Evolutionary conservation across 2,329 filamentous ascomycete genomes (phyloP), one percentile per base, ranked within the genome.

Genomic region (Pestalotiopsis sp.): DNA sequence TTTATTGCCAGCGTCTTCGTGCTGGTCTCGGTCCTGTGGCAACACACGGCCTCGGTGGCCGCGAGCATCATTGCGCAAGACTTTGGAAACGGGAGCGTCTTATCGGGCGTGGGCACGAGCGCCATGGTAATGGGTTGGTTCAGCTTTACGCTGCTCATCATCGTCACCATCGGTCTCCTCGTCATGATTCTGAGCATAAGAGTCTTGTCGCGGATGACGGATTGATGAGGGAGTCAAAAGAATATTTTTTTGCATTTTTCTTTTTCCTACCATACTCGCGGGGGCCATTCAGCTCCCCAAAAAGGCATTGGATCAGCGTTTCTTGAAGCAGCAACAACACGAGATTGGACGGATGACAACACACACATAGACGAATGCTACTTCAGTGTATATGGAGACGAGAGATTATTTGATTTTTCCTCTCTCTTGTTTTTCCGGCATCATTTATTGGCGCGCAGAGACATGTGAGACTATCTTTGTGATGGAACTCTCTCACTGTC

Each of bases 61-160:
- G 96, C 96, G 24, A 94, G 94, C 69, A 92, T 97, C 71, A 94
- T 99, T 71, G 94, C 94, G 1, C 71, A 75, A 17, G 74, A 81
- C 39, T 78, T 82, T 57, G 77, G 78, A 24, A 75, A 79, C 44
- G 79, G 80, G 3, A 75, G 75, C 20, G 76, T 82, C 24, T 56
- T 70, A 38, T 79, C 78, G 0, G 75, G 81, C 1, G 71, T 73
- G 2, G 76, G 78, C 0, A 94, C 93, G 62, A 93, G 91, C 52
- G 95, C 96, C 67, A 98, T 99, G 93, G 93, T 98, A 20, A 86
- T 99, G 76, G 96, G 96, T 68, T 99, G 96, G 96, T 98, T 99
- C 81, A 93, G 93, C 56, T 98, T 99, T 77, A 92, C 93, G 24
- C 81, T 98, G 65, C 86, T 99, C 71, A 97, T 99, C 74, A 91